phyloP scores from a whole-genome alignment of 2,329 filamentous ascomycete species.

The Cercospora beticola region DNA sequence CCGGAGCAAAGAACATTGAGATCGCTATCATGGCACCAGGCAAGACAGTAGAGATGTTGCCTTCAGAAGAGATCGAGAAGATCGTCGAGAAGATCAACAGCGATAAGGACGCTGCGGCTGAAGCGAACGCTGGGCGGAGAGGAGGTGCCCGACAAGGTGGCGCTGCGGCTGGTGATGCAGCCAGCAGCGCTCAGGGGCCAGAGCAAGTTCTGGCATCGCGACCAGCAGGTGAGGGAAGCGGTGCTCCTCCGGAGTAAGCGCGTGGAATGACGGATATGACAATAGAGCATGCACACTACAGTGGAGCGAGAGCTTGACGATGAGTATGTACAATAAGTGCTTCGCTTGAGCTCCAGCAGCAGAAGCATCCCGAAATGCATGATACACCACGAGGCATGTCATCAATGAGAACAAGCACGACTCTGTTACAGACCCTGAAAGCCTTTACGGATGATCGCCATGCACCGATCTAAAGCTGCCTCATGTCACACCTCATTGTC shows the following conservation, averaged over 20 bases:
- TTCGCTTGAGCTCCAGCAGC: not conserved
- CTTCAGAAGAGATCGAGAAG: conserved; percentile 90
- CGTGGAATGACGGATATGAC: not conserved
- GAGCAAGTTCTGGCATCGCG: conserved; percentile 39
- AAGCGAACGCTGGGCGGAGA: conserved; percentile 89
- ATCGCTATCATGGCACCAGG: conserved; percentile 97
- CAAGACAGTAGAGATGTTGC: conserved; percentile 87
- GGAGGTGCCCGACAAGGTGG: conserved; percentile 53
- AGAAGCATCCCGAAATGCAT: conserved; percentile 1
- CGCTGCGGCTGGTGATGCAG: conserved; percentile 27
- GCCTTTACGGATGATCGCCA: not conserved
- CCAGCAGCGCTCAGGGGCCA: conserved; percentile 29
- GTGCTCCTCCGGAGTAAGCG: conserved; percentile 24
- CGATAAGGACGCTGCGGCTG: conserved; percentile 84
- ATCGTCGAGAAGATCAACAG: conserved; percentile 99
- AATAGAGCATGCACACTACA: not conserved
- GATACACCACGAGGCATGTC: not conserved
- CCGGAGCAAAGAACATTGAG: conserved; percentile 98
- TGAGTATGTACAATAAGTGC: conserved; percentile 8
- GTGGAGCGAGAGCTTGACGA: not conserved
- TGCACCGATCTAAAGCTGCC: not conserved
- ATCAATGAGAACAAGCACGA: not conserved
- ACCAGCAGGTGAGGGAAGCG: conserved; percentile 37
- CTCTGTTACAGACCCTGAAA: not conserved
- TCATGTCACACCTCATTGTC: not conserved